Percentiles rank a stretch among this genome's conserved stretches.
These are phyloP conservation scores for Monosporascus sp. DNA, from an alignment of 2,329 filamentous ascomycete genomes.

Conservation along the genomic window DNA sequence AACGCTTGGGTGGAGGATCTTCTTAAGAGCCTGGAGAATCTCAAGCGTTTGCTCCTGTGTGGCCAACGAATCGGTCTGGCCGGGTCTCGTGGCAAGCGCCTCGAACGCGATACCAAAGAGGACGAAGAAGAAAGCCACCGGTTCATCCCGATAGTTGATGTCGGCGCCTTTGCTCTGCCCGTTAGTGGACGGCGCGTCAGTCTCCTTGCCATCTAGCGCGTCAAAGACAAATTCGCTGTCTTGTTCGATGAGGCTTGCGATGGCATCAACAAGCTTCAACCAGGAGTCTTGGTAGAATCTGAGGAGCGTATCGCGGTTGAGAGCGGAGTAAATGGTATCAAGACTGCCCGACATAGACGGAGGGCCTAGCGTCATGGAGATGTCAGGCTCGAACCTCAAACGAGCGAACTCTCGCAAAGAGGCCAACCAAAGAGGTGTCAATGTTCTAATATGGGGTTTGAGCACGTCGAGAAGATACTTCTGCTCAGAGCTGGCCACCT, in stretches of 20 bases:
- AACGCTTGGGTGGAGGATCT: conserved; percentile 89
- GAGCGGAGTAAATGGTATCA: conserved; percentile 88
- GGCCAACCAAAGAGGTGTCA: conserved; percentile 91
- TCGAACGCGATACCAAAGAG: conserved; percentile 96
- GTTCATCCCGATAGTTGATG: conserved; percentile 97
- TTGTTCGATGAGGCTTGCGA: conserved; percentile 93
- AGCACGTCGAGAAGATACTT: conserved; percentile 84
- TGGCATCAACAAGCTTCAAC: conserved; percentile 94
- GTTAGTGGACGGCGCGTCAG: conserved; percentile 41
- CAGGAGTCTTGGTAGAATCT: conserved; percentile 97
- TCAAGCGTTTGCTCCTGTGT: conserved; percentile 77
- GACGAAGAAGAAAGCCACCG: conserved; percentile 98
- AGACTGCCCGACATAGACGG: conserved; percentile 78
- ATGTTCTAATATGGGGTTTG: conserved; percentile 79
- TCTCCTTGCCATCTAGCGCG: conserved; percentile 81
- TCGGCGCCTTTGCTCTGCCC: conserved; percentile 61
- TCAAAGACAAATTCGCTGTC: conserved; percentile 98
- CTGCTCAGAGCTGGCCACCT: conserved; percentile 91
- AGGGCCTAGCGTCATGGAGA: conserved; percentile 82
- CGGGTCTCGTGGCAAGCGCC: conserved; percentile 78
- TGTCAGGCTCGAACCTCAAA: conserved; percentile 92
- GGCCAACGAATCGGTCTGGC: conserved; percentile 60
- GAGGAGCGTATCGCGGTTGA: conserved; percentile 89
- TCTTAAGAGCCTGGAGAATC: conserved; percentile 86
- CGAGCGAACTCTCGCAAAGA: conserved; percentile 91